phyloP scores from a whole-genome alignment of 148 eudicot genomes.

The Persicaria maculosa region DNA sequence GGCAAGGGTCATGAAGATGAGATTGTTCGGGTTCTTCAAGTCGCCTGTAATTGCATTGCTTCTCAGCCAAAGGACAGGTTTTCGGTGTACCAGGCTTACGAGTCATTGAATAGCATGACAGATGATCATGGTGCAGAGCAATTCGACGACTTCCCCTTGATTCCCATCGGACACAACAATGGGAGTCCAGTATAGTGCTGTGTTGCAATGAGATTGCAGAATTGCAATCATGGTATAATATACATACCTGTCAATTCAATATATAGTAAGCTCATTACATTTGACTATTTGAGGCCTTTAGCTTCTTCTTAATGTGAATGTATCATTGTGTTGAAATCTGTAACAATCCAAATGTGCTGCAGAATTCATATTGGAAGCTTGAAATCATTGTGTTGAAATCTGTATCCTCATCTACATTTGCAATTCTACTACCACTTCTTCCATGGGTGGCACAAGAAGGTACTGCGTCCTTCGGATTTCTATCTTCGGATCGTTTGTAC shows the following conservation, averaged over 20 bases:
- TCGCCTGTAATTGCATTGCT: constrained; percentile 38
- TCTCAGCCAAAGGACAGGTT: constrained; percentile 38
- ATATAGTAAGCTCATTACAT: not conserved
- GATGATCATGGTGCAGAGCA: constrained; percentile 40
- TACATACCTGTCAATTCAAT: not conserved
- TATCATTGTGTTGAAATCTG: not conserved
- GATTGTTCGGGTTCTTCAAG: constrained; percentile 31
- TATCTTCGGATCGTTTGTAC: constrained; percentile 3
- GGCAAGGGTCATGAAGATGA: constrained; percentile 52
- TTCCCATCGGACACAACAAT: constrained; percentile 24
- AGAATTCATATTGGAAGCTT: not conserved
- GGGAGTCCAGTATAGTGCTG: constrained; percentile 11
- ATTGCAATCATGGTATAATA: not conserved
- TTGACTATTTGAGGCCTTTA: too few species aligned
- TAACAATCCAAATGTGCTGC: not conserved
- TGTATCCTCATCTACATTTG: too few species aligned
- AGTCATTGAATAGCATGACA: constrained; percentile 35
- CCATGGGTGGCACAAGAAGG: too few species aligned
- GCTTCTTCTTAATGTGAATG: not conserved
- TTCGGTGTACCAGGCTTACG: constrained; percentile 53
- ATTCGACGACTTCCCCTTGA: constrained; percentile 52
- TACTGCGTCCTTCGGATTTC: not conserved
- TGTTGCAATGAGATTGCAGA: not conserved
- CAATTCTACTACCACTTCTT: too few species aligned
- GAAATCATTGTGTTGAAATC: too few species aligned